Base-by-base conservation (phyloP, 1,284 basidiomycete genomes). In the Leccinum insolens region DNA sequence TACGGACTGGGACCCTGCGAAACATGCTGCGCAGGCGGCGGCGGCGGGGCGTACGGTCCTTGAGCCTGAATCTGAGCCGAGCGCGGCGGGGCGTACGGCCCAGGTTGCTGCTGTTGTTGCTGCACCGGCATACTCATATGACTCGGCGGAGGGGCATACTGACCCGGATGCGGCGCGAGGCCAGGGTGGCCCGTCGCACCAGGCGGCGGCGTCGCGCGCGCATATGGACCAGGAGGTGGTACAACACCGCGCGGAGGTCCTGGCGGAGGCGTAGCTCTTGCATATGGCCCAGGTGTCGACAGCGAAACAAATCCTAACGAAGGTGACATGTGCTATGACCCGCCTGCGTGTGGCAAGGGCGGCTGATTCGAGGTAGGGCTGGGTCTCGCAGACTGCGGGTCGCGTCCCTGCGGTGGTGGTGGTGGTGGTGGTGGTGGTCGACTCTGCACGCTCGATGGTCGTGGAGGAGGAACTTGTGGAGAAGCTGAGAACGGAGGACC, bases 371-470 rank as follows among this genome's bases (percentile, higher is more conserved):
- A 66, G 77, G 81, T 66, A 12, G 84, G 83, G 0, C 77, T 75
- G 1, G 82, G 80, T 44, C 80, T 75, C n/a, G 72, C 70, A 12
- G 75, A 76, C 8, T 80, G 80, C 2, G 82, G 80, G 37, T 78
- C 11, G 74, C 75, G 80, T n/a, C 80, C 83, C 41, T 83, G 84
- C 14, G 85, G 84, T n/a, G 83, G 81, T 2, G 46, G 17, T n/a
- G 80, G 28, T 28, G 28, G 28, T 17, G 28, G 28, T 17, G 83
- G 81, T 2, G 20, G 49, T 52, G 79, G 82, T 41, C 82, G 84
- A 17, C 79, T 83, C 62, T 86, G 85, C 1, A 86, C 88, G 70
- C 88, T 89, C 7, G 85, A 86, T 28, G 90, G 87, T 22, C 88
- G 83, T 25, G 89, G 89, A 0, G 89, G 89, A 2, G 88, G 89